Evolutionary conservation across 768 basidiomycete species (phyloP).

Genomic region (Hydnomerulius pinastri): DNA sequence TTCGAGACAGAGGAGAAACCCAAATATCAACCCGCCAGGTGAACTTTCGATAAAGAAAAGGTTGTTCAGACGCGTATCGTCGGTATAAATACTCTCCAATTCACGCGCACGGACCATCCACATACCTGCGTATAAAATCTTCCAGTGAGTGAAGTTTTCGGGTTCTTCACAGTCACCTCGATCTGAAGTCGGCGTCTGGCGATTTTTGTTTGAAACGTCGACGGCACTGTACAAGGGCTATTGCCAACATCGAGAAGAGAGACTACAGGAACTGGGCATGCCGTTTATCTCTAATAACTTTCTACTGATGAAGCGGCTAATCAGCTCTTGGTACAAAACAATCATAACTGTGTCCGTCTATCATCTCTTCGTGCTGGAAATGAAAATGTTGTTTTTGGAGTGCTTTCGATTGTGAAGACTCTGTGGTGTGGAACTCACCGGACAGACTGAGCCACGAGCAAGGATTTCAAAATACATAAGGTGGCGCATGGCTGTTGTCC

Average conservation of each 20-base stretch:
- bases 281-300: constrained; percentile 46
- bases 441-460: too few relatives aligned
- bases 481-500: too few relatives aligned
- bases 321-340: constrained; percentile 62
- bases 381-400: too few relatives aligned
- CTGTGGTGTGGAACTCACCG: too few relatives aligned
- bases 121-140: constrained; percentile 25
- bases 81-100: constrained; percentile 12
- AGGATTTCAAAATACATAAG: too few relatives aligned
- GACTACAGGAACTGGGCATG: constrained; percentile 69
- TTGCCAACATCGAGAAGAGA: constrained; percentile 50
- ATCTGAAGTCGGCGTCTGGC: constrained; percentile 35
- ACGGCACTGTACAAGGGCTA: constrained; percentile 20
- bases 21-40: constrained; percentile 78
- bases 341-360: constrained; percentile 1
- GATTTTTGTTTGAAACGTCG: constrained; percentile 19
- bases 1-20: constrained; percentile 40
- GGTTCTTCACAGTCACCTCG: constrained; percentile 44
- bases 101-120: constrained; percentile 56
- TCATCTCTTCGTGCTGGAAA: background rate
- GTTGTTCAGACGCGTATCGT: background rate
- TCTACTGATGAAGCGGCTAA: constrained; percentile 62
- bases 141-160: constrained; percentile 14
- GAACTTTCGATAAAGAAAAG: constrained; percentile 58
- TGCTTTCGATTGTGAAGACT: too few relatives aligned